Evolutionary conservation across 2,329 filamentous ascomycete species (phyloP).

Genomic region (Penicillium verrucosum): DNA sequence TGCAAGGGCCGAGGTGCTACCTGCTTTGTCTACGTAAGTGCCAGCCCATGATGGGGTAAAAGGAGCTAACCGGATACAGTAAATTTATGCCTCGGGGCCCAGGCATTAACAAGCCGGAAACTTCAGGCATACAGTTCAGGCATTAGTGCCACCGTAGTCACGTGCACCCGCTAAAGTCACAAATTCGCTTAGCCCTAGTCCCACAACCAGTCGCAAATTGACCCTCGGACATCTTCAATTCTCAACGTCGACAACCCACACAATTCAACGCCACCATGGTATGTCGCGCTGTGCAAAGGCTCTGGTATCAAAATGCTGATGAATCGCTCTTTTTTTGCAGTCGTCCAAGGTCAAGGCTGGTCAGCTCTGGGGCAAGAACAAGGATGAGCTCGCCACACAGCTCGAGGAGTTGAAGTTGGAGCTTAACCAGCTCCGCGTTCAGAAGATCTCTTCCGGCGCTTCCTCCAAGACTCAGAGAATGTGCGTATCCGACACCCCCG

Average conservation of each 20-base stretch:
- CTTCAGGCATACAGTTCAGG: not conserved
- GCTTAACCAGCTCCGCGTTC: constrained; percentile 92
- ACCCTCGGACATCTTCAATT: constrained; percentile 41
- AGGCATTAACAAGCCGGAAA: not conserved
- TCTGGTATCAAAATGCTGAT: constrained; percentile 21
- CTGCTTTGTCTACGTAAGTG: constrained; percentile 9
- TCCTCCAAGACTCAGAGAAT: constrained; percentile 97
- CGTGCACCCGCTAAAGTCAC: constrained; percentile 32
- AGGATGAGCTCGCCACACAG: constrained; percentile 96
- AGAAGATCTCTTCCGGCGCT: constrained; percentile 93
- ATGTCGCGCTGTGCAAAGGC: constrained; percentile 28
- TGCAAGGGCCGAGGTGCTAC: constrained; percentile 6
- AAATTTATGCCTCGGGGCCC: not conserved
- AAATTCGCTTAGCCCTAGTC: constrained; percentile 46
- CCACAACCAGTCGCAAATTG: constrained; percentile 44
- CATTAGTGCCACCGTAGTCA: constrained; percentile 15
- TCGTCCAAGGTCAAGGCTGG: constrained; percentile 85
- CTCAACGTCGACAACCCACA: constrained; percentile 45
- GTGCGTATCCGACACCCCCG: constrained; percentile 56
- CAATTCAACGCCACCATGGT: constrained; percentile 45
- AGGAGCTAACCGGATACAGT: not conserved
- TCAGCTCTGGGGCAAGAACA: constrained; percentile 98
- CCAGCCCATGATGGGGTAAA: constrained; percentile 7
- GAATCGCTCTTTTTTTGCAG: constrained; percentile 37
- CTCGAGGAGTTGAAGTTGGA: constrained; percentile 93